phyloP scores from a whole-genome alignment of 1,284 basidiomycete genomes.

The Ceratobasidium papillatum region DNA sequence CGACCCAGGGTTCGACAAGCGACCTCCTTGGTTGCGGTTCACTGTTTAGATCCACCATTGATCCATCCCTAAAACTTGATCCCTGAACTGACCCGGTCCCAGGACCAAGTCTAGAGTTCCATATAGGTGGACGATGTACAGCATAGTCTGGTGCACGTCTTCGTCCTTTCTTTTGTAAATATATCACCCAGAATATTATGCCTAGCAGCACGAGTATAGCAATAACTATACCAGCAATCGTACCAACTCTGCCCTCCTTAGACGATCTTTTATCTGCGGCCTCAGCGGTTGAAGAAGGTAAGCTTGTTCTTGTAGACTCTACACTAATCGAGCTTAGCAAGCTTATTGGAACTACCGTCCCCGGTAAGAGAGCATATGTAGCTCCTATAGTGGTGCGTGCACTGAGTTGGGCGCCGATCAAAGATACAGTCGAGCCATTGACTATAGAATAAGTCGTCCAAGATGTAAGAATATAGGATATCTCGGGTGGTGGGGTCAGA shows the following conservation, averaged over 20 bases:
- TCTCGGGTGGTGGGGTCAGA: not conserved
- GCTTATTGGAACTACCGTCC: not conserved
- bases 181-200: not conserved
- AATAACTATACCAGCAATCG: not conserved
- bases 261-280: not conserved
- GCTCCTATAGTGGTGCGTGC: not conserved
- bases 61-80: not conserved
- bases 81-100: not conserved
- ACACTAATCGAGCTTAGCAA: constrained; percentile 3
- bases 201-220: not conserved
- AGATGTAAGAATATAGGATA: not conserved
- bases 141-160: not conserved
- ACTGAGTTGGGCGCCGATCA: not conserved
- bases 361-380: constrained; percentile 15
- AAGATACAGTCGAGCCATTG: constrained; percentile 29
- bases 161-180: not conserved
- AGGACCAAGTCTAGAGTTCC: too few species aligned
- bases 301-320: not conserved
- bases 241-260: not conserved
- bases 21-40: not conserved
- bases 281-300: not conserved
- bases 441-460: constrained; percentile 12
- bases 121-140: not conserved
- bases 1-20: constrained; percentile 14
- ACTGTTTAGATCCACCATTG: constrained; percentile 12